phyloP scores from a whole-genome alignment of 805 yeast genomes.

The Saturnispora diversa region DNA sequence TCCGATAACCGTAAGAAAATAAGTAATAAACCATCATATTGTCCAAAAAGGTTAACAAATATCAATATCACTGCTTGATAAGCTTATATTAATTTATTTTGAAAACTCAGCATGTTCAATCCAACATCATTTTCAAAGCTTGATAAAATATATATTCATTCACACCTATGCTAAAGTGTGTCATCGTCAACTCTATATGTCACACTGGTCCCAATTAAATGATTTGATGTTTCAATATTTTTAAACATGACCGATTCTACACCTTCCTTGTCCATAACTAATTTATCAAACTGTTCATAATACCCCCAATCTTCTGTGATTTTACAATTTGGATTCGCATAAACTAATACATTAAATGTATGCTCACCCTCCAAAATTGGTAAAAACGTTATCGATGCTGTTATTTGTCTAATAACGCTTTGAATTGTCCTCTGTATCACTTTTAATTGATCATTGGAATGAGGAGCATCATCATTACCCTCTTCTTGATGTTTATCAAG shows the following conservation, averaged over 20 bases:
- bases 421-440: slow-evolving; percentile 71
- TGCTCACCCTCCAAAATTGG: slow-evolving; percentile 60
- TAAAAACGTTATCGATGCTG: slow-evolving; percentile 77
- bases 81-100: too few relatives aligned
- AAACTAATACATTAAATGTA: slow-evolving; percentile 79
- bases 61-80: too few relatives aligned
- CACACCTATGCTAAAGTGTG: too few relatives aligned
- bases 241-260: slow-evolving; percentile 63
- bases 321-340: slow-evolving; percentile 58
- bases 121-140: too few relatives aligned
- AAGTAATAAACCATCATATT: too few relatives aligned
- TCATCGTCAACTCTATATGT: slow-evolving; percentile 37
- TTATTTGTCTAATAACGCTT: slow-evolving; percentile 77
- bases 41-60: too few relatives aligned
- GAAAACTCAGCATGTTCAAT: too few relatives aligned
- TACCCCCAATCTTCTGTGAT: slow-evolving; percentile 85
- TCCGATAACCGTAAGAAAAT: too few relatives aligned
- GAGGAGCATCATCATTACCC: slow-evolving; percentile 6
- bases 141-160: too few relatives aligned
- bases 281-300: slow-evolving; percentile 36
- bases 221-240: slow-evolving; percentile 58
- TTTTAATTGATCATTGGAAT: slow-evolving; percentile 29
- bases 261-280: slow-evolving; percentile 41
- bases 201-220: slow-evolving; percentile 67
- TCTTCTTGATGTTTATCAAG: slow-evolving; percentile 14